Percentiles rank a stretch among this genome's conserved stretches.
phyloP scores from a whole-genome alignment of 2,329 filamentous ascomycete genomes.

The Amauroascus verrucosus region DNA sequence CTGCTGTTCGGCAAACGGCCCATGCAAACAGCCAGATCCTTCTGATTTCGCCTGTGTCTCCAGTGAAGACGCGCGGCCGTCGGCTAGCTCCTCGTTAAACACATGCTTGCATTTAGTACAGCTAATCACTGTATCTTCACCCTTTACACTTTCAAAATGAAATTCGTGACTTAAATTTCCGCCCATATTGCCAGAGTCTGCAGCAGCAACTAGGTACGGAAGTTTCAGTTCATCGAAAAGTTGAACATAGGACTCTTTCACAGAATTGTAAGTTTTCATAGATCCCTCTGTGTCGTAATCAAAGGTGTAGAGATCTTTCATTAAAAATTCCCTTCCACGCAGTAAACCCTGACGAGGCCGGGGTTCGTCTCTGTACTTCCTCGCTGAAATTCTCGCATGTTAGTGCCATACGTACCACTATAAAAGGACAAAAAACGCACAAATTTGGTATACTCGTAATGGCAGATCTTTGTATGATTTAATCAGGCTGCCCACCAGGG shows the following conservation, averaged over 20 bases:
- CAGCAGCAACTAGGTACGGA: constrained; percentile 73
- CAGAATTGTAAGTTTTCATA: constrained; percentile 65
- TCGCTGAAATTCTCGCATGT: constrained; percentile 44
- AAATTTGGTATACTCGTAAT: constrained; percentile 79
- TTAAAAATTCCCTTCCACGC: constrained; percentile 80
- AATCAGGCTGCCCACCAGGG: constrained; percentile 60
- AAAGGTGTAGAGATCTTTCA: constrained; percentile 98
- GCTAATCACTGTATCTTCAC: constrained; percentile 74
- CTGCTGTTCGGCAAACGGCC: constrained; percentile 14
- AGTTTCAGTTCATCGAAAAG: constrained; percentile 77
- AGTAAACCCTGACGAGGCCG: constrained; percentile 80
- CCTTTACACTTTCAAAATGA: constrained; percentile 66
- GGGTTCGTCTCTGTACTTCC: constrained; percentile 90
- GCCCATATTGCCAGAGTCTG: constrained; percentile 93
- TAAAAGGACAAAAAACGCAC: constrained; percentile 39
- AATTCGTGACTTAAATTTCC: constrained; percentile 91
- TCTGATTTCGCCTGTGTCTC: constrained; percentile 20
- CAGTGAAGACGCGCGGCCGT: constrained; percentile 29
- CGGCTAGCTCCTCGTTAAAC: constrained; percentile 79
- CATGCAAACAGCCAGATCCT: not conserved
- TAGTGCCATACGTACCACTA: constrained; percentile 6
- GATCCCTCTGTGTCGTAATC: constrained; percentile 60
- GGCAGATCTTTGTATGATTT: constrained; percentile 81
- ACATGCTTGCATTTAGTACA: constrained; percentile 65
- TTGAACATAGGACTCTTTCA: constrained; percentile 60